phyloP scores from a whole-genome alignment of 164 flowering plant species.

The Piper longum region DNA sequence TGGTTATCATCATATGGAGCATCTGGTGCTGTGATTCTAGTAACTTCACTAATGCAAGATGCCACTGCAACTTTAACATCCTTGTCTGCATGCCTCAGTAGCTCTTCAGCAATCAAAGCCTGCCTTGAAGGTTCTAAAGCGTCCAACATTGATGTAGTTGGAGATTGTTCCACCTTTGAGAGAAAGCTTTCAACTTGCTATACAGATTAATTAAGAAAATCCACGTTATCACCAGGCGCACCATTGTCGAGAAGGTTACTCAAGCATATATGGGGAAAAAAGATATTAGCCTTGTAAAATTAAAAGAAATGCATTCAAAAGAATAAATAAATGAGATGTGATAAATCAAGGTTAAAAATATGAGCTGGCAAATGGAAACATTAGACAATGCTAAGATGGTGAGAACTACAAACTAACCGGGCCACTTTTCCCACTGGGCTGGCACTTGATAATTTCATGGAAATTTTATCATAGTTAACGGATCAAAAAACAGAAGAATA shows the following conservation, averaged over 20 bases:
- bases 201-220: conserved; percentile 2
- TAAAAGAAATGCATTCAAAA: too few species aligned
- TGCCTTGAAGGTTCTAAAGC: conserved; percentile 40
- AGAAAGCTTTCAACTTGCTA: conserved; percentile 49
- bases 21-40: conserved; percentile 81
- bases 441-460: too few species aligned
- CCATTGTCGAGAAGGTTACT: neutral
- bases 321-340: too few species aligned
- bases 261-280: neutral
- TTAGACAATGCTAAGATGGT: too few species aligned
- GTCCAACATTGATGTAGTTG: conserved; percentile 29
- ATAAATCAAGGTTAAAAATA: too few species aligned
- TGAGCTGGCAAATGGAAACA: too few species aligned
- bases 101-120: conserved; percentile 41
- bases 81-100: conserved; percentile 41
- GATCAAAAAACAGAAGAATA: too few species aligned
- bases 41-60: conserved; percentile 66
- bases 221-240: neutral
- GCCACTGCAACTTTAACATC: conserved; percentile 72
- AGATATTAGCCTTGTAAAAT: too few species aligned
- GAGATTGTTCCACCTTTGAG: conserved; percentile 63
- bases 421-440: too few species aligned
- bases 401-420: too few species aligned
- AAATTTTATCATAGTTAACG: too few species aligned
- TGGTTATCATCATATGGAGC: conserved; percentile 69